Evolutionary conservation across 306 rosid genomes (phyloP).

Genomic region (Vachellia collinsii): DNA sequence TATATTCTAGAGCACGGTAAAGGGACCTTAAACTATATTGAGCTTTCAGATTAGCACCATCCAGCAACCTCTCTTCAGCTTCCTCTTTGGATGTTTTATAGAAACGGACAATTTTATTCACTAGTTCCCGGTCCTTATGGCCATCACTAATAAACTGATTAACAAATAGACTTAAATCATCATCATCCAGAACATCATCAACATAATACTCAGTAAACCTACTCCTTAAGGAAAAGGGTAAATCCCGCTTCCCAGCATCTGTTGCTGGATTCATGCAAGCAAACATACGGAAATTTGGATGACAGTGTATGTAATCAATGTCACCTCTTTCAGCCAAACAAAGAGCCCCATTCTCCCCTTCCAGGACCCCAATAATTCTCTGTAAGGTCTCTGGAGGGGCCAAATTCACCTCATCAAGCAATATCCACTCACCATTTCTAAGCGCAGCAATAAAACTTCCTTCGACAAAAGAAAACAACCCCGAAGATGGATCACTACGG

Average conservation of each 20-base stretch:
- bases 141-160: conserved; percentile 50
- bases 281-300: conserved; percentile 88
- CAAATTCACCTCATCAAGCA: conserved; percentile 98
- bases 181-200: conserved; percentile 80
- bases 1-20: conserved; percentile 87
- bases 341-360: conserved; percentile 81
- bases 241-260: conserved; percentile 95
- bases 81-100: conserved; percentile 72
- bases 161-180: conserved; percentile 73
- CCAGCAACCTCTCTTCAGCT: conserved; percentile 86
- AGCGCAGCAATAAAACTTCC: conserved; percentile 93
- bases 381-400: conserved; percentile 97
- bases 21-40: conserved; percentile 96
- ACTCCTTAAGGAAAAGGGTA: conserved; percentile 81
- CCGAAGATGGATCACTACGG: conserved; percentile 58
- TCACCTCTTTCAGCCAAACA: conserved; percentile 98
- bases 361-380: conserved; percentile 87
- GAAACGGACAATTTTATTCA: conserved; percentile 61
- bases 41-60: conserved; percentile 93
- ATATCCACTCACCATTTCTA: conserved; percentile 88
- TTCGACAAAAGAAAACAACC: conserved; percentile 91
- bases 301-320: conserved; percentile 66
- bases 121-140: conserved; percentile 44
- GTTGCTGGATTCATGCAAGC: conserved; percentile 99
- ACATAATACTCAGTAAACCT: conserved; percentile 93